Evolutionary conservation across 257 asterid species (phyloP).

Genomic region (Capsicum baccatum): DNA sequence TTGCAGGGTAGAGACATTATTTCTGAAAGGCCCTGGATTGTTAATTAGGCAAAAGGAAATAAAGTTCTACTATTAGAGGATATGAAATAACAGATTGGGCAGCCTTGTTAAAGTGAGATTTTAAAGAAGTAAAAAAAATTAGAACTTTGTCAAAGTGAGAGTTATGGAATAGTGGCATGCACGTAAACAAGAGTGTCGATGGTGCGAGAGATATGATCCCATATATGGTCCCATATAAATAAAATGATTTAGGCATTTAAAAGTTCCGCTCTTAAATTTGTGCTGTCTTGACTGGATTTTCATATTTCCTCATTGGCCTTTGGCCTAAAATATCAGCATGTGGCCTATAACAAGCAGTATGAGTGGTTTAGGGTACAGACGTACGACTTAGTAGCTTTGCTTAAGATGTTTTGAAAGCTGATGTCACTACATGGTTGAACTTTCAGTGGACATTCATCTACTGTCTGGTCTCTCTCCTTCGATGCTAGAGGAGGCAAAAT

Average conservation of each 20-base stretch:
- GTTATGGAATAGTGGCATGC: not conserved
- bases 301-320: not conserved
- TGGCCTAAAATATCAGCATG: not conserved
- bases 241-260: not conserved
- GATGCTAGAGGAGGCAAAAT: conserved; percentile 76
- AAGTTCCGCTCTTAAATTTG: not conserved
- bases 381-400: not conserved
- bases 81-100: not conserved
- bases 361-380: not conserved
- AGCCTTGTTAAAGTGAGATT: not conserved
- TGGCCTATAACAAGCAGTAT: not conserved
- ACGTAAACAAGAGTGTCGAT: not conserved
- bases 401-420: conserved; percentile 29
- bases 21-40: not conserved
- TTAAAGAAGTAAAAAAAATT: too few relatives aligned
- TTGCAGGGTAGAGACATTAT: not conserved
- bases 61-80: not conserved
- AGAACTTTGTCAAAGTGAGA: not conserved
- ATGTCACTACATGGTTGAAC: conserved; percentile 13
- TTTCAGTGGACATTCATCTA: conserved; percentile 34
- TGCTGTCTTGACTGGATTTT: not conserved
- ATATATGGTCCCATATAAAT: not conserved
- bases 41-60: not conserved
- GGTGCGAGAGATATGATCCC: not conserved
- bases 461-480: conserved; percentile 88